Percentiles rank a stretch among this genome's conserved stretches.
phyloP scores from a whole-genome alignment of 1,284 basidiomycete genomes.

The Schizopora paradoxa region DNA sequence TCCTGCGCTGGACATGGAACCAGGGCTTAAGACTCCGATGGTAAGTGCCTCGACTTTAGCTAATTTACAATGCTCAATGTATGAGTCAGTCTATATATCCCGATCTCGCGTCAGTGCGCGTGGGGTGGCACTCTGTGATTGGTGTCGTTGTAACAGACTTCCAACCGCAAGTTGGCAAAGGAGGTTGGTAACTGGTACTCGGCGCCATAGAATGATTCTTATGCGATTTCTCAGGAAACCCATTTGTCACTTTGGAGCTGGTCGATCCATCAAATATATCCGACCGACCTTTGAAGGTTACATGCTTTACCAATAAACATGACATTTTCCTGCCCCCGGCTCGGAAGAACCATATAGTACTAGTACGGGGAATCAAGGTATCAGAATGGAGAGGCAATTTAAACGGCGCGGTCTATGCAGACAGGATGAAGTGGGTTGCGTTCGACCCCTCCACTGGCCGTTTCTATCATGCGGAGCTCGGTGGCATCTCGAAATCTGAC shows the following conservation, averaged over 20 bases:
- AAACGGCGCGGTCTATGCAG: conserved; percentile 13
- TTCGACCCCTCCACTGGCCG: conserved; percentile 10
- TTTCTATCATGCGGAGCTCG: conserved; percentile 1
- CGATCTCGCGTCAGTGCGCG: background rate
- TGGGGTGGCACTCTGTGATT: conserved; percentile 7
- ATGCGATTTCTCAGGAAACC: conserved; percentile 4
- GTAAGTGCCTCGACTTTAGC: background rate
- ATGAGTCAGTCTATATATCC: conserved; percentile 5
- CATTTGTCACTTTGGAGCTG: conserved; percentile 2
- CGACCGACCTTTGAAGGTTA: conserved; percentile 9
- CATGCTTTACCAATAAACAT: conserved; percentile 10
- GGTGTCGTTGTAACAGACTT: conserved; percentile 6
- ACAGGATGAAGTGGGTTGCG: conserved; percentile 14
- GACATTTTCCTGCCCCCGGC: conserved; percentile 7
- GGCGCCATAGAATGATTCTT: background rate
- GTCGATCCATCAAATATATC: conserved; percentile 14
- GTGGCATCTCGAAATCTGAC: background rate
- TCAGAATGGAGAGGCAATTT: background rate
- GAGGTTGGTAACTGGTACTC: conserved; percentile 4
- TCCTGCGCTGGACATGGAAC: conserved; percentile 10
- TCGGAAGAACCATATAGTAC: conserved; percentile 7
- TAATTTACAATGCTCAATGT: background rate
- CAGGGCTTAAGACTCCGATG: conserved; percentile 5
- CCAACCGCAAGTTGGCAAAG: background rate
- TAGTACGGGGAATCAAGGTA: conserved; percentile 9